Base-by-base conservation (phyloP, 345 rosid genomes). In the Acer saccharum region DNA sequence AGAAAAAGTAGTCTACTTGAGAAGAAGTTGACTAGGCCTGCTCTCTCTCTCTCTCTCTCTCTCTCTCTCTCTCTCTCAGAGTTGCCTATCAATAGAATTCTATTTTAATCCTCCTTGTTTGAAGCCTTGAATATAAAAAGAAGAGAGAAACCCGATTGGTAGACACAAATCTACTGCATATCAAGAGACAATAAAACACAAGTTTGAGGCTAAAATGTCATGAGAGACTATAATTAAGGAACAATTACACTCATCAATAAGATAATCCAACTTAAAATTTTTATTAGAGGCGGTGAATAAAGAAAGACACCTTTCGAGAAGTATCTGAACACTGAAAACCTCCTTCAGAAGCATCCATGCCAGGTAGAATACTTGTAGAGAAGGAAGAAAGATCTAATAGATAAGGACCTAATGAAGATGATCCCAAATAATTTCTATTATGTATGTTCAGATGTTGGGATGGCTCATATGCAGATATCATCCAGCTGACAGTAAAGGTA, bases 331-430 rank as follows among this genome's bases (percentile, higher is more conserved):
- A 25, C 21, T 27, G 7, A 29, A 18, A 70, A 70, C 41, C 60
- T 48, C 60, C 41, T 69, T 69, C 12, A 4, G 27, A 69, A 25
- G 41, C 21, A 70, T 70, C 61, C 29, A 70, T 70, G 73, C 44
- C 61, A 50, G 73, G 12, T 70, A 20, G 20, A 25, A 68, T 5
- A 52, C 16, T 25, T 50, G 61, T 50, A 25, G 10, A 52, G 41
- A 70, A 20, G 32, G 5, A 25, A 69, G 73, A 16, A 18, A 70
- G 61, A 70, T 70, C 43, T 27, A 52, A 50, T 16, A 50, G 43
- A 70, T 58, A 70, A 7, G 41, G 16, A 70, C 2, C 39, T 0
- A 1, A 54, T 52, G 60, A 27, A 70, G 23, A 27, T 27, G 62
- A 48, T 52, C 23, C 73, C 39, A 70, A 52, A 50, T 52, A 46